These are phyloP conservation scores for Rachicladosporium sp. DNA, from an alignment of 2,329 filamentous ascomycete species.

Conservation along the genomic window DNA sequence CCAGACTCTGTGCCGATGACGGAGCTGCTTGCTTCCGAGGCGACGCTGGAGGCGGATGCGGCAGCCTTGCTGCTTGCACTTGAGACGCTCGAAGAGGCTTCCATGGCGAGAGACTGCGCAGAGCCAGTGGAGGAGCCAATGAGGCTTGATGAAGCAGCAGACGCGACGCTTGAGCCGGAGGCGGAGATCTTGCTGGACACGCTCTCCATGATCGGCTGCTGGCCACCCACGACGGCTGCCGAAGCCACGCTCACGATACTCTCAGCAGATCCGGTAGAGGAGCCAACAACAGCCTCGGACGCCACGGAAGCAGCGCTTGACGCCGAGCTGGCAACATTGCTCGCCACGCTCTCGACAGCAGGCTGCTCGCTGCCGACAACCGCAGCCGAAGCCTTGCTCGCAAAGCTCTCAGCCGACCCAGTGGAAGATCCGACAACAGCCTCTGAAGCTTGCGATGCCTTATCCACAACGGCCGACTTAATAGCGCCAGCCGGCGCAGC, in stretches of 20 bases:
- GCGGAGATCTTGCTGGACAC: slow-evolving; percentile 1
- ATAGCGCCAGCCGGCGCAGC: slow-evolving; percentile 26
- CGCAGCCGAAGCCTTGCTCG: slow-evolving; percentile 36
- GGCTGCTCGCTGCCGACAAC: slow-evolving; percentile 7
- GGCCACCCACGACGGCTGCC: slow-evolving; percentile 5
- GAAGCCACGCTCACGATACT: slow-evolving; percentile 43
- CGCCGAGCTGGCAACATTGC: slow-evolving; percentile 10
- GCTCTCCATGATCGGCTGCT: slow-evolving; percentile 5
- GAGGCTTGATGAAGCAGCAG: slow-evolving; percentile 3
- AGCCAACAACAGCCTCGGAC: slow-evolving; percentile 8
- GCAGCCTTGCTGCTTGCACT: slow-evolving; percentile 9
- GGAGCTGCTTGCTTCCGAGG: slow-evolving; percentile 5
- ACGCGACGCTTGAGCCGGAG: slow-evolving; percentile 7
- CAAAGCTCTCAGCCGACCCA: slow-evolving; percentile 39
- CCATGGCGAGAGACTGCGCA: slow-evolving; percentile 18
- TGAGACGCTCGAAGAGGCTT: slow-evolving; percentile 24
- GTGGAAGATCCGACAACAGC: slow-evolving; percentile 18
- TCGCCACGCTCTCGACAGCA: slow-evolving; percentile 6
- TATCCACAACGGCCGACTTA: slow-evolving; percentile 19
- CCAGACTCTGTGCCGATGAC: slow-evolving; percentile 7
- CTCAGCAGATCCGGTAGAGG: slow-evolving; percentile 34
- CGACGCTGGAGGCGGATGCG: slow-evolving; percentile 8
- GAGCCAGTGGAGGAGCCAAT: too few species aligned
- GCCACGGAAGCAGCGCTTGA: slow-evolving; percentile 7
- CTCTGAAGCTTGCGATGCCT: slow-evolving; percentile 18